Percentiles rank a stretch among this genome's conserved stretches.
These are phyloP conservation scores for Colletotrichum tofieldiae DNA, from an alignment of 2,329 filamentous ascomycete genomes.

Conservation along the genomic window DNA sequence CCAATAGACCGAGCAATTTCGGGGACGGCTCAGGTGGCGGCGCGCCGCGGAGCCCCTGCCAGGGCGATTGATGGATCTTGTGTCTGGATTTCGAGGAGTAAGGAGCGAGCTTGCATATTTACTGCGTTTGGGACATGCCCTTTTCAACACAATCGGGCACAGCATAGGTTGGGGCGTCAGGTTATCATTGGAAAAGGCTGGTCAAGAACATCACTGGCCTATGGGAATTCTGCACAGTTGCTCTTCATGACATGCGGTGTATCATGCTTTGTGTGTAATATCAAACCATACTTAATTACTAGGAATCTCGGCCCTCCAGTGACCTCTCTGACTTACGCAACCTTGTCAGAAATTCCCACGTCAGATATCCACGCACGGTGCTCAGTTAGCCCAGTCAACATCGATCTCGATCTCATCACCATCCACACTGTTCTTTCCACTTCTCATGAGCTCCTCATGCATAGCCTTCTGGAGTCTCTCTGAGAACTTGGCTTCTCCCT, in stretches of 20 bases:
- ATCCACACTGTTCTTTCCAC: background rate
- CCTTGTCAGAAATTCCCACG: background rate
- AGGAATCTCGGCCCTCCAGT: background rate
- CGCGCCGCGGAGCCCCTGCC: no score
- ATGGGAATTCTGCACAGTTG: background rate
- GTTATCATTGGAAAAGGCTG: background rate
- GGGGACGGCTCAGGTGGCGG: background rate
- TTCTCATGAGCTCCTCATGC: background rate
- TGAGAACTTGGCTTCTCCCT: background rate
- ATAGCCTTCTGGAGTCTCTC: background rate
- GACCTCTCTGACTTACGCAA: background rate
- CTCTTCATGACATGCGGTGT: background rate
- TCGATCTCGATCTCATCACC: slow-evolving; percentile 3
- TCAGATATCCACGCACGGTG: background rate
- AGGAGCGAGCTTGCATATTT: background rate
- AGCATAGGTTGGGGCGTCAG: background rate
- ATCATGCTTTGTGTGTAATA: background rate
- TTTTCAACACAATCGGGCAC: background rate
- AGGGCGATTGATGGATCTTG: background rate
- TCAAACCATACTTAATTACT: background rate
- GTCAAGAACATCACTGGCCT: background rate
- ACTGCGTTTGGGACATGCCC: background rate
- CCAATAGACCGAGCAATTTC: slow-evolving; percentile 18
- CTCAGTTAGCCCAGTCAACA: background rate
- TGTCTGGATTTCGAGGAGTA: no score